Conservation (phyloP, 2,329 filamentous ascomycete genomes). For the Thyridium curvatum region DNA sequence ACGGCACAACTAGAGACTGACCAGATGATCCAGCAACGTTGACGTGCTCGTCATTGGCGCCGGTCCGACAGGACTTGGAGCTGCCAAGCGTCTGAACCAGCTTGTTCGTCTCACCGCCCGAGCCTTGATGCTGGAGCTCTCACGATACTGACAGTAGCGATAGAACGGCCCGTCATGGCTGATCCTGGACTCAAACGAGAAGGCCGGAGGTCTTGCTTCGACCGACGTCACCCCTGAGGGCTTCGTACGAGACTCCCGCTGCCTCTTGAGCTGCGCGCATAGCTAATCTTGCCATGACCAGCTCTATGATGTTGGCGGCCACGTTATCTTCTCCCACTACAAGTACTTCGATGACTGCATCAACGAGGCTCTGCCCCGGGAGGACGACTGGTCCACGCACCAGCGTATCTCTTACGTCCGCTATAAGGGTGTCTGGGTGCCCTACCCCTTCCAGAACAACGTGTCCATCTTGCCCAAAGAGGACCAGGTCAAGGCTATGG, state of each 20-base stretch:
- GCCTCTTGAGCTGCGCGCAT: constrained; percentile 2
- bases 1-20: too few species aligned
- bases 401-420: constrained; percentile 98
- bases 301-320: constrained; percentile 97
- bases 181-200: constrained; percentile 88
- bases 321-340: constrained; percentile 99
- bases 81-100: constrained; percentile 95
- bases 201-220: constrained; percentile 88
- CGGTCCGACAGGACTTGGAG: constrained; percentile 94
- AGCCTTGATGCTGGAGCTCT: constrained; percentile 6
- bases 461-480: constrained; percentile 97
- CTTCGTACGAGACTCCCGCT: constrained; percentile 66
- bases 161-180: constrained; percentile 92
- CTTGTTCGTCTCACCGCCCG: constrained; percentile 57
- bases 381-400: constrained; percentile 95
- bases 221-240: constrained; percentile 94
- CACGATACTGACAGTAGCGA: constrained; percentile 13
- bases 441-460: constrained; percentile 99
- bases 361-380: constrained; percentile 89
- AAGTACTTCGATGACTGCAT: constrained; percentile 99
- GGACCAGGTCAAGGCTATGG: constrained; percentile 89
- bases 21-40: constrained; percentile 58
- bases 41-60: constrained; percentile 98
- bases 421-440: constrained; percentile 94
- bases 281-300: constrained; percentile 29